Base-by-base conservation (phyloP, 345 rosid species). In the Lagerstroemia speciosa region DNA sequence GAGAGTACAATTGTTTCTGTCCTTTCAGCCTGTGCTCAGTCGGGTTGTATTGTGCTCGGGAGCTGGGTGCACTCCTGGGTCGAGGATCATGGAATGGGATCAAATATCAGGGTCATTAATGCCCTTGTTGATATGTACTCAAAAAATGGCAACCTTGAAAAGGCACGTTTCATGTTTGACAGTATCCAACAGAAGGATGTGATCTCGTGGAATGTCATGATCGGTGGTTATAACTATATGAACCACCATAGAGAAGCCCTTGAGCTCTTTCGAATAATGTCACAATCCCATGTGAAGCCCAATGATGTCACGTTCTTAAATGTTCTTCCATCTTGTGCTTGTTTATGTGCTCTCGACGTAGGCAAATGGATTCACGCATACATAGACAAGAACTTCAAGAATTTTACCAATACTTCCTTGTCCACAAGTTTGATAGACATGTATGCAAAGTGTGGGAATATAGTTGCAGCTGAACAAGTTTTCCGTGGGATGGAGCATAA, bases 331-430 rank as follows among this genome's bases (percentile, higher is more conserved):
- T 85, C 87, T 69, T 86, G 90, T 81, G 87, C 87, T 26, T 69
- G 77, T 70, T 78, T 84, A 69, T 87, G 89, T 71, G 89, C 91
- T 62, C 75, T 83, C 8, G 82, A 83, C 77, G 76, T 82, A 43
- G 93, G 89, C 36, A 85, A 80, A 74, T 88, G 93, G 90, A 78
- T 88, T 71, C 90, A 86, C 71, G 82, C 76, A 66, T 88, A 82
- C 45, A 72, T 87, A 3, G 82, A 77, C 75, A 81, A 75, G 80
- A 83, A 81, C 67, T 37, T 74, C 27, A 69, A 70, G 48, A 63
- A 76, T 53, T 52, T 62, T 27, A 68, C 70, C 30, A 76, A 50
- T 33, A 31, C 66, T 2, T 63, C 85, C 41, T 75, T 88, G 61
- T 73, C 74, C 66, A 86, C 89, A n/a, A 84, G 88, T 75, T 79